Evolutionary conservation across 129 eudicot genomes (phyloP), one percentile per base, ranked within the genome.

Genomic region (Tagetes patula): DNA sequence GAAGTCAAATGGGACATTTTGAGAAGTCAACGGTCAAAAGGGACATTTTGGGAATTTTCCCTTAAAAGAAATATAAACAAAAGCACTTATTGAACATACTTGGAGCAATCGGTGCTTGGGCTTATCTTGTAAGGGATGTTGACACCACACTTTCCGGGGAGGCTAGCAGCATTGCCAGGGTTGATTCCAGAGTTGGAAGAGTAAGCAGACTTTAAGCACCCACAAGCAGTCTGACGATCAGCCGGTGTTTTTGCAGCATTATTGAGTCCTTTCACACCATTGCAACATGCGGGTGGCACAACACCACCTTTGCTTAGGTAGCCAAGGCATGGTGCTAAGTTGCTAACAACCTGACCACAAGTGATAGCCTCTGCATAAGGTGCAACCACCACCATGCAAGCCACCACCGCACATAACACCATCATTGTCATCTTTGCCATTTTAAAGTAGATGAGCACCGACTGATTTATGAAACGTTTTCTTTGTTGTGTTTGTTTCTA

Each of bases 31-130:
- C 27, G 27, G 27, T 20, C 27, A 20, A 20, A 20, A 20, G 27
- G 27, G 27, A 20, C 27, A 20, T 20, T 20, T 20, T 20, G 27
- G 27, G 27, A 20, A 20, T 20, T 20, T 20, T 20, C 27, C 27
- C 27, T 20, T 6, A 11, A 4, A 14, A 20, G 8, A 53, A 53
- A 10, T 20, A n/a, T 53, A 53, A 20, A 53, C 6, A 53, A 9
- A 53, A 53, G 60, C 34, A 53, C 34, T 10, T 32, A 31, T 43
- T 67, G 3, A 27, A 41, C 74, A 69, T 79, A 83, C 86, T 56
- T 79, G 78, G 39, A 8, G 83, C 87, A 83, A 47, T 83, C 87
- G 1, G 84, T 83, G 75, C 4, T 6, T 41, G 83, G 81, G 81
- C 85, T 84, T 39, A 84, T 80, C 60, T 62, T 42, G 80, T 73